phyloP scores from a whole-genome alignment of 768 basidiomycete genomes.

The Serendipita sp. region DNA sequence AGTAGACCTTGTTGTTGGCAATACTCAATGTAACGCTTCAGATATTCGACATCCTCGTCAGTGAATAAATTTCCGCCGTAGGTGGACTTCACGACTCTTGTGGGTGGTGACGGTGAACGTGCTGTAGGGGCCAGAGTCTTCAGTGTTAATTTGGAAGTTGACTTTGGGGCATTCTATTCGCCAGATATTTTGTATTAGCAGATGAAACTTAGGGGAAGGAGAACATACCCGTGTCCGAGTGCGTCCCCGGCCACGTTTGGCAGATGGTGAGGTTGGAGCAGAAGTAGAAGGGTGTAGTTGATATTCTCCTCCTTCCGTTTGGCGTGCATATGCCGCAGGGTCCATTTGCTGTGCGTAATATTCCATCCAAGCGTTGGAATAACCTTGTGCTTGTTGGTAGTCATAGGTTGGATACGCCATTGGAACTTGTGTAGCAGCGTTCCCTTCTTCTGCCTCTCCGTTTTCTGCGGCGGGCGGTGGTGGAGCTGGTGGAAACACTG shows the following conservation, averaged over 20 bases:
- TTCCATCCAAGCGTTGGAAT: not conserved
- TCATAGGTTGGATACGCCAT: not conserved
- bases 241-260: not conserved
- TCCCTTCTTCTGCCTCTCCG: not conserved
- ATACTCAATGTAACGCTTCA: constrained; percentile 81
- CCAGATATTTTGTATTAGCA: not conserved
- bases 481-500: not conserved
- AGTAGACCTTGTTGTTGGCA: constrained; percentile 79
- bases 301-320: not conserved
- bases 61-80: constrained; percentile 83
- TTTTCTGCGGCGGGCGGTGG: not conserved
- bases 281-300: not conserved
- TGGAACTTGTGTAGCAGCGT: not conserved
- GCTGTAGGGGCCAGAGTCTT: constrained; percentile 41
- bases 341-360: not conserved
- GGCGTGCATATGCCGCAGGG: not conserved
- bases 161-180: not conserved
- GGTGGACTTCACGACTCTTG: constrained; percentile 71
- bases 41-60: constrained; percentile 62
- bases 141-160: constrained; percentile 8
- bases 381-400: not conserved
- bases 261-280: not conserved
- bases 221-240: not conserved
- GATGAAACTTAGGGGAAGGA: not conserved
- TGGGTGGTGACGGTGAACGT: constrained; percentile 71